phyloP scores from a whole-genome alignment of 148 eudicot species.

The Rhododendron ferrugineum region DNA sequence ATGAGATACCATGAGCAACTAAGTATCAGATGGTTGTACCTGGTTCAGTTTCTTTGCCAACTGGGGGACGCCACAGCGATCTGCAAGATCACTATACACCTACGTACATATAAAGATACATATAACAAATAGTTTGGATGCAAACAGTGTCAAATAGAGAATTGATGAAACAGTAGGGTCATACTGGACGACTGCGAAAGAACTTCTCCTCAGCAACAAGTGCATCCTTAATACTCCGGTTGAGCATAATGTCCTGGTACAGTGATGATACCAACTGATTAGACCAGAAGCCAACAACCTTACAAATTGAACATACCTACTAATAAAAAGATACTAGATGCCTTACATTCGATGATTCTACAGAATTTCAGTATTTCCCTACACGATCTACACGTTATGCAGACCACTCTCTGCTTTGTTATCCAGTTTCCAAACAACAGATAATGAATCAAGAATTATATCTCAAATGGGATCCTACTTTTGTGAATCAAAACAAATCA shows the following conservation, averaged over 20 bases:
- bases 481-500: neutral
- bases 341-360: neutral
- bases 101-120: slow-evolving; percentile 21
- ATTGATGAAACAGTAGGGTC: neutral
- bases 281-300: slow-evolving; percentile 8
- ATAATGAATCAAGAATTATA: neutral
- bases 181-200: slow-evolving; percentile 88
- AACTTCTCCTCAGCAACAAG: slow-evolving; percentile 95
- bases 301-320: neutral
- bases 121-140: neutral
- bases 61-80: slow-evolving; percentile 92
- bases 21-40: slow-evolving; percentile 32
- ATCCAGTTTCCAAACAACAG: neutral
- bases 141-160: neutral
- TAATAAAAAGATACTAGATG: neutral
- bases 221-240: slow-evolving; percentile 85
- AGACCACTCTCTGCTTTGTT: neutral
- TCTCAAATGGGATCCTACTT: neutral
- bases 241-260: slow-evolving; percentile 74
- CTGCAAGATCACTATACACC: slow-evolving; percentile 93
- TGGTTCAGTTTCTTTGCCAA: slow-evolving; percentile 94
- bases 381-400: neutral
- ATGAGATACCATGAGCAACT: slow-evolving; percentile 14
- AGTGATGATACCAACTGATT: slow-evolving; percentile 6
- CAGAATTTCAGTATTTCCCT: neutral